Evolutionary conservation across 2,329 filamentous ascomycete genomes (phyloP).

Genomic region (Clonostachys rosea): DNA sequence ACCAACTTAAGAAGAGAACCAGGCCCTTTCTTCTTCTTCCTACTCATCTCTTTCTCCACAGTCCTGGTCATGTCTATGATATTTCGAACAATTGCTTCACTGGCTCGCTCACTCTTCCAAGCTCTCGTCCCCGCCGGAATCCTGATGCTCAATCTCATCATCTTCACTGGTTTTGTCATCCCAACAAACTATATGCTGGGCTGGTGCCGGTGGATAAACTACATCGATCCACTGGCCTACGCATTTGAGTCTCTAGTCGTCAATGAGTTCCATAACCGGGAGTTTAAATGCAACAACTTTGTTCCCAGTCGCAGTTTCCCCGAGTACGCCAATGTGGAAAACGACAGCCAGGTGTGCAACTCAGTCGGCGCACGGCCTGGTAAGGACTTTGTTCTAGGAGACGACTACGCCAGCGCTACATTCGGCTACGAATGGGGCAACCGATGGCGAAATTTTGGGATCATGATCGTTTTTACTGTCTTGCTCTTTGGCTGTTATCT

Average conservation of each 20-base stretch:
- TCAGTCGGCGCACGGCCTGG: conserved; percentile 27
- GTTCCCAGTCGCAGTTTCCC: too few relatives aligned
- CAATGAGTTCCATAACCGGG: conserved; percentile 71
- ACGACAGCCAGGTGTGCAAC: too few relatives aligned
- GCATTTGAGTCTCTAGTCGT: conserved; percentile 76
- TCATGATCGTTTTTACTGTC: conserved; percentile 51
- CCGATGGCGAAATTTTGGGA: conserved; percentile 58
- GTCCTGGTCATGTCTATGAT: conserved; percentile 57
- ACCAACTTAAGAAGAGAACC: conserved; percentile 1
- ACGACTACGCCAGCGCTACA: conserved; percentile 45
- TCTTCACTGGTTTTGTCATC: conserved; percentile 40
- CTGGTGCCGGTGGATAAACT: conserved; percentile 12
- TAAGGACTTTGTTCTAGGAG: conserved; percentile 45
- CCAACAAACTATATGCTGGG: conserved; percentile 36
- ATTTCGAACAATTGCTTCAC: conserved; percentile 3
- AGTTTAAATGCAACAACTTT: conserved; percentile 34
- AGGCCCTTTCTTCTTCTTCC: conserved; percentile 37
- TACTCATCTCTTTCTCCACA: conserved; percentile 68
- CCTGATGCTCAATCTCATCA: conserved; percentile 31
- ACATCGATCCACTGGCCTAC: conserved; percentile 63
- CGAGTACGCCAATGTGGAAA: too few relatives aligned
- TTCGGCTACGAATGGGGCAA: conserved; percentile 49
- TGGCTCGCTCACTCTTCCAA: conserved; percentile 18
- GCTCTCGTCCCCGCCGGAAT: conserved; percentile 19
- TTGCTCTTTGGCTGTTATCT: conserved; percentile 34